Base-by-base conservation (phyloP, 805 yeast species). In the Cyberlindnera japonica region DNA sequence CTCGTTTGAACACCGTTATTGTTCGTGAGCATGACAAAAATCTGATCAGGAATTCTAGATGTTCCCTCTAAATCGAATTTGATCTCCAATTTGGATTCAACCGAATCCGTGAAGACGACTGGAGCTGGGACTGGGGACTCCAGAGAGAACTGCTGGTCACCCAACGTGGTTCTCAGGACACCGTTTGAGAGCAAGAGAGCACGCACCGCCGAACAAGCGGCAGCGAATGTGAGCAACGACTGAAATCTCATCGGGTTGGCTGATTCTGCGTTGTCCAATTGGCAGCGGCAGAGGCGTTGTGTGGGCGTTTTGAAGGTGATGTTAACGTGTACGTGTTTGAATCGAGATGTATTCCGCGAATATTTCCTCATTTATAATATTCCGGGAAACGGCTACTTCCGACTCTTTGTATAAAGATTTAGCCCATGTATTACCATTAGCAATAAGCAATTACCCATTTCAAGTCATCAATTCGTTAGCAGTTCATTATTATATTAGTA, bases 1-100 rank as follows among this genome's bases (percentile, higher is more conserved):
- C 55, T 54, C 6, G 48, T 40, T 40, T 57, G 58, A 9, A 52
- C 29, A 9, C 61, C 61, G 11, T 46, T 37, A 16, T 39, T 12
- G 27, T 42, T 54, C 3, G 49, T 17, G 8, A 57, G 15, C 32
- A 47, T 51, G 15, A 57, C 35, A 18, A 51, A 53, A 20, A 53
- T 39, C 34, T 53, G 59, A 7, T 54, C 51, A n/a, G 60, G 60
- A 30, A 50, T 44, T 31, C 38, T 48, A 37, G 43, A 34, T 14
- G 45, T 38, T 2, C 48, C 43, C 20, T 38, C 46, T n/a, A 51
- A 18, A 11, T 47, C 47, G 35, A 53, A 55, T 5, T 45, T 22
- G 26, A 56, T 44, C 9, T 49, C 53, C 10, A 55, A 8, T 27
- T 47, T 45, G 19, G 50, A 38, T 13, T 30, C 15, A 1, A 45